These are phyloP conservation scores for Hericium rajendrae DNA, from an alignment of 768 basidiomycete genomes.

Conservation along the genomic window DNA sequence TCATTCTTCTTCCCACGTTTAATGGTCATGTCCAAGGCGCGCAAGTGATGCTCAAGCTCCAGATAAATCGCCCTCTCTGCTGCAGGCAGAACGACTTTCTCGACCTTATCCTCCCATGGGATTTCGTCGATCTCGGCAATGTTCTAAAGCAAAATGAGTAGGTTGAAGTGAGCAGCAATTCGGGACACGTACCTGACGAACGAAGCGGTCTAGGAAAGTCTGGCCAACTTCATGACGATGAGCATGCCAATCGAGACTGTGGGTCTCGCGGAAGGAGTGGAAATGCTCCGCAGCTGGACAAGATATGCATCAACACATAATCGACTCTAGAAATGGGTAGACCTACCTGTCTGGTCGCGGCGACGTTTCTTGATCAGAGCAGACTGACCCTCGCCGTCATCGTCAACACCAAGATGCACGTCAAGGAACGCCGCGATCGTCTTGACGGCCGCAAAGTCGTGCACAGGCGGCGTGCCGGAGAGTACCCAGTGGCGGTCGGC, in stretches of 20 bases:
- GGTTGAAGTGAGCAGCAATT: background rate
- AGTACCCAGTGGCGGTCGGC: slow-evolving; percentile 87
- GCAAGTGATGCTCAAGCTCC: slow-evolving; percentile 87
- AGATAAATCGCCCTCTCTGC: slow-evolving; percentile 92
- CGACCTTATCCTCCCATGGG: slow-evolving; percentile 56
- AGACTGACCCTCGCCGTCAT: slow-evolving; percentile 74
- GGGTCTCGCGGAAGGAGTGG: slow-evolving; percentile 94
- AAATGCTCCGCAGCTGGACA: slow-evolving; percentile 75
- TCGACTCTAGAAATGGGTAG: background rate
- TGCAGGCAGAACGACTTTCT: slow-evolving; percentile 70
- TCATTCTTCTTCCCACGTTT: slow-evolving; percentile 55
- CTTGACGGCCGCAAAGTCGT: slow-evolving; percentile 84
- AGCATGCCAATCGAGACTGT: slow-evolving; percentile 86
- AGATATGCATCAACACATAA: background rate
- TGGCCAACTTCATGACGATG: slow-evolving; percentile 81
- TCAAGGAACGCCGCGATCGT: slow-evolving; percentile 83
- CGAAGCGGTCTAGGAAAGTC: slow-evolving; percentile 68
- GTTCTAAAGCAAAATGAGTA: slow-evolving; percentile 41
- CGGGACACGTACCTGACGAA: slow-evolving; percentile 58
- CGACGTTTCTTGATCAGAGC: slow-evolving; percentile 70
- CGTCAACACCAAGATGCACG: slow-evolving; percentile 87
- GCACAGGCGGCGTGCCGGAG: slow-evolving; percentile 92
- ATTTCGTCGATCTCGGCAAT: slow-evolving; percentile 97
- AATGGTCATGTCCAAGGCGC: slow-evolving; percentile 79
- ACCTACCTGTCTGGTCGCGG: slow-evolving; percentile 73